A percentile compares a stretch with the other conserved stretches of the same genome.
phyloP scores from a whole-genome alignment of 345 rosid genomes.

The Populus euphratica region DNA sequence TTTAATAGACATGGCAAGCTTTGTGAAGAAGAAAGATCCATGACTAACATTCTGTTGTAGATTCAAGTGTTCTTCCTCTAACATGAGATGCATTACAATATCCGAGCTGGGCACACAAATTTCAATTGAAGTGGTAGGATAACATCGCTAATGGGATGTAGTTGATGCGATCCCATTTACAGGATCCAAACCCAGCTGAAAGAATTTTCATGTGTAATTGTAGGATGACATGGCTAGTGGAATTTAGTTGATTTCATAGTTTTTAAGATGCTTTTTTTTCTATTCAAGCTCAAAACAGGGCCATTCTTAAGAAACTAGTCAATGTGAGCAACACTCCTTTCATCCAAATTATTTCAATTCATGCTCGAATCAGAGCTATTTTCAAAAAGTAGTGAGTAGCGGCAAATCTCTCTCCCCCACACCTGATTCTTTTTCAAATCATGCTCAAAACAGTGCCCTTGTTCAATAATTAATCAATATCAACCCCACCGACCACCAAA shows the following conservation, averaged over 20 bases:
- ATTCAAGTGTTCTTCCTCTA: slow-evolving; percentile 33
- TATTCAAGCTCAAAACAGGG: slow-evolving; percentile 45
- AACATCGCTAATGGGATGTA: not conserved
- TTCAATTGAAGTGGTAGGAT: not conserved
- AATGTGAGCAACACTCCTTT: not conserved
- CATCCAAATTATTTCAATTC: slow-evolving; percentile 26
- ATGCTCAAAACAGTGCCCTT: slow-evolving; percentile 47
- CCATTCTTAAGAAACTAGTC: slow-evolving; percentile 29
- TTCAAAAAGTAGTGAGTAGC: slow-evolving; percentile 15
- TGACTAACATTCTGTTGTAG: slow-evolving; percentile 36
- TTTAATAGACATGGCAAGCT: slow-evolving; percentile 14
- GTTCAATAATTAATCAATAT: slow-evolving; percentile 17
- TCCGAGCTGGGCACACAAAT: not conserved
- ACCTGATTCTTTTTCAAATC: slow-evolving; percentile 22
- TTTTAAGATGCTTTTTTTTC: slow-evolving; percentile 14
- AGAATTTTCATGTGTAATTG: not conserved
- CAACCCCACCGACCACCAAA: not conserved
- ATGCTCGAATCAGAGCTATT: slow-evolving; percentile 46
- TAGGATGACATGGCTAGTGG: slow-evolving; percentile 1
- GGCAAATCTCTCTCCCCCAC: not conserved
- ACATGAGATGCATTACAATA: slow-evolving; percentile 6
- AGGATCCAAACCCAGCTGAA: slow-evolving; percentile 9
- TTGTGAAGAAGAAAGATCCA: slow-evolving; percentile 13
- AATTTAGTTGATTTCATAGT: slow-evolving; percentile 8
- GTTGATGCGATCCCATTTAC: not conserved